Base-by-base conservation (phyloP, 2,329 filamentous ascomycete species). In the Clonostachys solani region DNA sequence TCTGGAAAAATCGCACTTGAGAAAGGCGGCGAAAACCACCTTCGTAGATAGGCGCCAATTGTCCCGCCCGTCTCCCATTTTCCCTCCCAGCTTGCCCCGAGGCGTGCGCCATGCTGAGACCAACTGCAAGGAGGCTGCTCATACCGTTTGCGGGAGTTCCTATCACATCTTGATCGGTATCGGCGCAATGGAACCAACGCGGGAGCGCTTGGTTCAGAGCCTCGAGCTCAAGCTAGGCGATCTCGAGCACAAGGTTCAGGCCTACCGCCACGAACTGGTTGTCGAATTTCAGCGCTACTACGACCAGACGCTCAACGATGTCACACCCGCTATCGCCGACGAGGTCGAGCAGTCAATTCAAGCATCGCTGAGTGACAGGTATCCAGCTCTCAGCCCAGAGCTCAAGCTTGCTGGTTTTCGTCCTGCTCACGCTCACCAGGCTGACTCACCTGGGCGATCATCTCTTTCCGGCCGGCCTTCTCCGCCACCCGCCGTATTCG, bases 221-320 rank as follows among this genome's bases (percentile, higher is more conserved):
- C 71, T 83, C 59, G 69, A 74, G 55, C 65, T 64, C 56, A 78
- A 75, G 70, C 75, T 80, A 53, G 66, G 64, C 56, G 71, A 81
- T 56, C 76, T 84, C 45, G 77, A 84, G 57, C 66, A 69, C 59
- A 77, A 76, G 60, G 78, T 84, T 57, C 71, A 68, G 50, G 67
- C 71, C 50, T 82, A 80, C 64, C 78, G 76, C 54, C 73, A 72
- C 59, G 75, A 79, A 52, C 74, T 83, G 71, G 71, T 76, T 45
- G 62, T 69, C 52, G 77, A 83, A 55, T 85, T 83, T 57, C 67
- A 74, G 48, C 72, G 70, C 53, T 77, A 81, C 63, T 74, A 75
- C 51, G 69, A 71, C 47, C 63, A 71, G 44, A 64, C 80, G 48
- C 66, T 84, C 56, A n/a, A 38, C 15, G 36, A 18, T 18, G 36